Evolutionary conservation across 495 filamentous ascomycete species (phyloP).

Genomic region (Xylaria sp.): DNA sequence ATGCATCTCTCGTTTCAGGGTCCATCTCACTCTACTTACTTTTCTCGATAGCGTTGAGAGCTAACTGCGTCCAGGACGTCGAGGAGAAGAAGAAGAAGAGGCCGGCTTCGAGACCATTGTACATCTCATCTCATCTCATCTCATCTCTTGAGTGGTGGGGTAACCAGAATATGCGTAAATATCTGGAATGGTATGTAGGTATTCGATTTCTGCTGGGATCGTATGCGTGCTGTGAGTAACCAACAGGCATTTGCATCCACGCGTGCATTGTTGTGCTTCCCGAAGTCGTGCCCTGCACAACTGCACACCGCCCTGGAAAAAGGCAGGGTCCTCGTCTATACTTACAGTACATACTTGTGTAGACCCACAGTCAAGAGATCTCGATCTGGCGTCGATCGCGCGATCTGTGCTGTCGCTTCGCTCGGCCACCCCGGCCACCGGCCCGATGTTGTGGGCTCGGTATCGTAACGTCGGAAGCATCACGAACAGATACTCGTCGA

Average conservation of each 20-base stretch:
- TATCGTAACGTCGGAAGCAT: neutral
- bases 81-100: too few species aligned
- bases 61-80: neutral
- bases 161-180: too few species aligned
- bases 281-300: neutral
- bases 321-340: conserved; percentile 11
- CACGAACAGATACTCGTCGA: neutral
- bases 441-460: conserved; percentile 6
- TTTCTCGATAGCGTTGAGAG: neutral
- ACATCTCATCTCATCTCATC: too few species aligned
- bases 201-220: neutral
- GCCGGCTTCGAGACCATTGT: neutral
- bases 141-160: too few species aligned
- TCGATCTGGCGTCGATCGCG: conserved; percentile 1
- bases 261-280: neutral
- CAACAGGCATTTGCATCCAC: neutral
- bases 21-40: neutral
- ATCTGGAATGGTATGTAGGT: neutral
- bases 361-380: conserved; percentile 7
- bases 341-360: too few species aligned
- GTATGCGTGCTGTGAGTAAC: neutral
- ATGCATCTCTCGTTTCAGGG: neutral
- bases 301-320: neutral
- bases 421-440: neutral
- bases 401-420: neutral